Conservation (phyloP, 345 rosid genomes). For the Salix viminalis region DNA sequence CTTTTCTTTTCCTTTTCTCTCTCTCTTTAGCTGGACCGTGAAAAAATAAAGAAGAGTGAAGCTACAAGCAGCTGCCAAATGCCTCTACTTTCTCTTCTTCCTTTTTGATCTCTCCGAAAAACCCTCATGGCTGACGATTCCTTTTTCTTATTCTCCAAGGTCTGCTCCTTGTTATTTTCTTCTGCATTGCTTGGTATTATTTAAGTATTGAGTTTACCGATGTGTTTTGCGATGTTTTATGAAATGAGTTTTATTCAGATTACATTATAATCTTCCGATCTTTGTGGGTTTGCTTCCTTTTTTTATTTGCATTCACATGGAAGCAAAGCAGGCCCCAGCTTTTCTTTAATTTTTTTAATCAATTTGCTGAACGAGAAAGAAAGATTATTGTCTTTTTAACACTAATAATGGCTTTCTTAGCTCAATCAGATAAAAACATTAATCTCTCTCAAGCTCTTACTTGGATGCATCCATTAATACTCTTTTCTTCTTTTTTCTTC, state of each 20-base stretch:
- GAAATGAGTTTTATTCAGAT: constrained; percentile 31
- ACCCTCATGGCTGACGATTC: constrained; percentile 67
- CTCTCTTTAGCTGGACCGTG: background rate
- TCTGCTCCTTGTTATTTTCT: constrained; percentile 12
- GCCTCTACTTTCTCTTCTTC: constrained; percentile 34
- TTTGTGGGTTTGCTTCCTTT: constrained; percentile 12
- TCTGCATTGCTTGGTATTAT: background rate
- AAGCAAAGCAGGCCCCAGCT: constrained; percentile 12
- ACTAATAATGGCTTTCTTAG: background rate
- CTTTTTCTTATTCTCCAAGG: constrained; percentile 73
- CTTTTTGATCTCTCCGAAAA: constrained; percentile 38
- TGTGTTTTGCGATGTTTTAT: constrained; percentile 19
- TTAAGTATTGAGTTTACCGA: background rate
- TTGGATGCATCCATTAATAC: background rate
- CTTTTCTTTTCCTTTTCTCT: background rate
- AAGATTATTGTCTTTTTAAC: background rate
- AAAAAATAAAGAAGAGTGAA: background rate
- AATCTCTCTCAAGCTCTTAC: background rate
- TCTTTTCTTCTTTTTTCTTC: constrained; percentile 1
- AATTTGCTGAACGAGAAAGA: background rate
- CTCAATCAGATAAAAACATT: background rate
- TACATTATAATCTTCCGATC: constrained; percentile 6
- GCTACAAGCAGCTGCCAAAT: constrained; percentile 37
- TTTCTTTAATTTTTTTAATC: background rate
- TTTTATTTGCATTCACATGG: constrained; percentile 1